Base-by-base conservation (phyloP, 805 yeast genomes). In the Blastobotrys peoriensis region DNA sequence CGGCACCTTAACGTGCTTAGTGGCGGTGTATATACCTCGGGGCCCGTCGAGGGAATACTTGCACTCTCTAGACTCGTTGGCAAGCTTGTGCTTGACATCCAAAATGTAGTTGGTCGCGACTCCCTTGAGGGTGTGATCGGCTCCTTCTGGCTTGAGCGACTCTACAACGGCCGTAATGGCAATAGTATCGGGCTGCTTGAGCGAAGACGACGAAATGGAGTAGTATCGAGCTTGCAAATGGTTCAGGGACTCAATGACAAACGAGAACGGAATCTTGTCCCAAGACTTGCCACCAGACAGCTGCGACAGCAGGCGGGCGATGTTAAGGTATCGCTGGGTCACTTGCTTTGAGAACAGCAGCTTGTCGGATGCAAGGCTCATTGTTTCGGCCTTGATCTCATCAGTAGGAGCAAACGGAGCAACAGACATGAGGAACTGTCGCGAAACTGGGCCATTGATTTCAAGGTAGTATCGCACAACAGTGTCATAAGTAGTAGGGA, bases 81-180 rank as follows among this genome's bases (percentile, higher is more conserved):
- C 79, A 63, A 79, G 79, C 4, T 69, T 68, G 41, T 76, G 60
- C 57, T 83, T 80, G 46, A 89, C 72, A 59, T 87, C 76, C 60
- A 83, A 78, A 50, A 91, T 74, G 61, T 91, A 76, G 65, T 91
- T 91, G 6, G 98, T 91, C 21, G 95, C 81, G 28, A 93, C 97
- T 64, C 98, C 98, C 33, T 83, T 73, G 36, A 83, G 74, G n/a
- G 56, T 56, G 45, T 67, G 72, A 47, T 59, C 64, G 27, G 59
- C 43, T 28, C 59, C 62, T 15, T 55, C 55, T 25, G 66, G 60
- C 45, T 59, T 55, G 21, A 52, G 74, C 40, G 80, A 76, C 69
- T 93, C 98, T 36, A 91, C 96, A 42, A 89, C 94, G 2, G 96
- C 96, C 16, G 98, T 93, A 48, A 89, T 73, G 54, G 86, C 87